These are phyloP conservation scores for Madurella mycetomatis DNA, from an alignment of 2,329 filamentous ascomycete species.

Conservation along the genomic window DNA sequence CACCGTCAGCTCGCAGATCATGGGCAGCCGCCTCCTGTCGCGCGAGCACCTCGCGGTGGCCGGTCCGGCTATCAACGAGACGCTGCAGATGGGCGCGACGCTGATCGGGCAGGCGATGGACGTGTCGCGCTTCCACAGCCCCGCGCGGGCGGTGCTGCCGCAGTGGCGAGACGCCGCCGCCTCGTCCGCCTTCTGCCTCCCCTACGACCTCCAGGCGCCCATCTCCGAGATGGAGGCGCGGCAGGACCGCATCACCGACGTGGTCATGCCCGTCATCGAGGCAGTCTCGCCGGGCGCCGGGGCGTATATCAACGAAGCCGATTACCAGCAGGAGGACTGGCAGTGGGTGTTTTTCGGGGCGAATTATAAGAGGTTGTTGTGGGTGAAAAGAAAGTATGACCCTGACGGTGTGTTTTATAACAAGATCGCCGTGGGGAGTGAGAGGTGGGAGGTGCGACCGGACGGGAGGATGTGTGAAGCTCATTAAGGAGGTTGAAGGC, in stretches of 20 bases:
- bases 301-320: no score
- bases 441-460: no score
- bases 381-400: no score
- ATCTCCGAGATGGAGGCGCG: constrained; percentile 27
- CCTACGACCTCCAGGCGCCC: constrained; percentile 31
- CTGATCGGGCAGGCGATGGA: constrained; percentile 33
- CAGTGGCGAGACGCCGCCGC: constrained; percentile 33
- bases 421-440: no score
- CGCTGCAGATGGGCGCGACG: constrained; percentile 27
- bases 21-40: constrained; percentile 35
- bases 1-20: constrained; percentile 15
- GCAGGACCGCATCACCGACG: constrained; percentile 28
- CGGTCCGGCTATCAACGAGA: constrained; percentile 9
- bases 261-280: constrained; percentile 21
- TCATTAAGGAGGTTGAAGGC: no score
- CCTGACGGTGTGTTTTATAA: no score
- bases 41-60: constrained; percentile 28
- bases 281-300: no score
- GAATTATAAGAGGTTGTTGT: no score
- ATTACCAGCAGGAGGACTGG: no score
- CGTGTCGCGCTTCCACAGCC: constrained; percentile 23
- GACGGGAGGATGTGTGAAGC: no score
- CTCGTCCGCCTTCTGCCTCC: constrained; percentile 28
- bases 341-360: no score
- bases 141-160: constrained; percentile 35